Base-by-base conservation (phyloP, 257 asterid species). In the Handroanthus guayacan region DNA sequence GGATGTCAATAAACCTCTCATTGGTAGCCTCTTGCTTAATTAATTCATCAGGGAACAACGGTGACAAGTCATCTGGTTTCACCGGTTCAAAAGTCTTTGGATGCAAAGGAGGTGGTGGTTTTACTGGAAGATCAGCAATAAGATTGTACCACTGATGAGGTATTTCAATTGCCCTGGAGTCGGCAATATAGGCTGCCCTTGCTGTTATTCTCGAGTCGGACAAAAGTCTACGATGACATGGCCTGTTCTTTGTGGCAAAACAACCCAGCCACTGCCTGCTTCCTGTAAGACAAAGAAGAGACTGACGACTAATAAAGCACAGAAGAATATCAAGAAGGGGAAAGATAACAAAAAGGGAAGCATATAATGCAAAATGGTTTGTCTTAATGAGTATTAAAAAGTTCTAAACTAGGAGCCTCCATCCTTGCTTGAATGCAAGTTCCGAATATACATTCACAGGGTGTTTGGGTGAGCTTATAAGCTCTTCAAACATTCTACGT, bases 131-230 rank as follows among this genome's bases (percentile, higher is more conserved):
- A 79, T 95, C 99, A 0, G 97, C 88, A 6, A 87, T 78, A 34
- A 95, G 63, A 66, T 95, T 95, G 86, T 92, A 95, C 98, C 99
- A 95, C 45, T 75, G 91, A 47, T 77, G 72, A 69, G 99, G 99
- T 48, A 92, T 83, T 75, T 86, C 88, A 52, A 83, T 68, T 3
- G 86, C 76, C 55, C 69, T 83, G 2, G 85, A 54, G 66, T 83
- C 48, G 34, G 83, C 52, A 67, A 58, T 71, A 31, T 44, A 39
- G 25, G 81, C 65, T 55, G 87, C 82, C 31, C 55, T 77, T 43
- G 74, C 54, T 34, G 79, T 73, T 64, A 57, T 69, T 62, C 83
- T 83, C 38, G 81, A 79, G 25, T 78, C 56, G 38, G 87, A 70
- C 16, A 78, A 62, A 78, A 76, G 37, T 52, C 81, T 88, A 20